Conservation (phyloP, 495 filamentous ascomycete genomes). For the Gamarada debralockiae region DNA sequence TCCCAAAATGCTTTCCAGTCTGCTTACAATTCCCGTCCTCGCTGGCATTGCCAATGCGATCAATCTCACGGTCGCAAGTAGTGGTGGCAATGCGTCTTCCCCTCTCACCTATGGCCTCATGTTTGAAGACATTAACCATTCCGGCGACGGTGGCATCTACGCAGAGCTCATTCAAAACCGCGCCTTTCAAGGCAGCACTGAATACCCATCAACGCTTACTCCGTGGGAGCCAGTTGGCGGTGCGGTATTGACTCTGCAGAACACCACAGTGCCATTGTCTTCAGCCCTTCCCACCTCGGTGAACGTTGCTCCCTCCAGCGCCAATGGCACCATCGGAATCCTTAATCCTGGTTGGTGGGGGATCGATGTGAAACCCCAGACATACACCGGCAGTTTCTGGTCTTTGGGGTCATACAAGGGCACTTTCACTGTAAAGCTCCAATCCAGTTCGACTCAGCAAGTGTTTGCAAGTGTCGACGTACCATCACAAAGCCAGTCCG, state of each 20-base stretch:
- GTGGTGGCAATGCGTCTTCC: conserved; percentile 51
- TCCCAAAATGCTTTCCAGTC: no score
- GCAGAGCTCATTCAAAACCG: conserved; percentile 56
- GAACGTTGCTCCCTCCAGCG: conserved; percentile 34
- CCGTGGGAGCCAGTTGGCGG: conserved; percentile 33
- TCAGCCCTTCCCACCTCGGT: conserved; percentile 46
- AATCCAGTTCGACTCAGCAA: conserved; percentile 29
- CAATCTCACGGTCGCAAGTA: conserved; percentile 33
- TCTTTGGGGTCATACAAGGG: conserved; percentile 36
- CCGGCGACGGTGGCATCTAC: conserved; percentile 56
- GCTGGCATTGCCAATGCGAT: conserved; percentile 11
- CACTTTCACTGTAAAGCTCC: conserved; percentile 25
- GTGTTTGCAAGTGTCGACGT: conserved; percentile 37
- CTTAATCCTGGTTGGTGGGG: conserved; percentile 47
- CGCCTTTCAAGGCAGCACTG: conserved; percentile 52
- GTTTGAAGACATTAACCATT: conserved; percentile 44
- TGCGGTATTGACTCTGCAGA: conserved; percentile 34
- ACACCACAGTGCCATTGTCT: conserved; percentile 37
- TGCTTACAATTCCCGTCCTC: background rate
- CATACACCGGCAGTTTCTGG: conserved; percentile 44
- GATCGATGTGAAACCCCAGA: conserved; percentile 39
- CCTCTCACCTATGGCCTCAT: conserved; percentile 56
- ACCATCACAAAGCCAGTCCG: conserved; percentile 26
- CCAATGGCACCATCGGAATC: conserved; percentile 36
- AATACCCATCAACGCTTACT: conserved; percentile 32